Percentiles rank a stretch among this genome's conserved stretches.
phyloP scores from a whole-genome alignment of 2,329 filamentous ascomycete species.

The Cladosporium velox region DNA sequence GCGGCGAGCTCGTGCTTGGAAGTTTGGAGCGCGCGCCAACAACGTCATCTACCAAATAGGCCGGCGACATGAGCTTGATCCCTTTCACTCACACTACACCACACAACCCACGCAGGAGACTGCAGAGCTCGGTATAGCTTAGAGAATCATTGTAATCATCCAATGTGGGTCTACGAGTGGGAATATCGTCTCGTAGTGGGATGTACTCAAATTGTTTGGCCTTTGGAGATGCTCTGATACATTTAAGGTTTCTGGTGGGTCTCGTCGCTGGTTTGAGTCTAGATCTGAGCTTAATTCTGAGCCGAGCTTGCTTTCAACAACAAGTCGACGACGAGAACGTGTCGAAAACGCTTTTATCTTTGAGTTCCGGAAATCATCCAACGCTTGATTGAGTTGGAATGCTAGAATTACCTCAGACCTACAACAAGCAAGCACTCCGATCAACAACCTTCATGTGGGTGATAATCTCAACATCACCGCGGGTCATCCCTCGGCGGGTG shows the following conservation, averaged over 20 bases:
- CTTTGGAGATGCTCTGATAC: too few species aligned
- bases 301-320: background rate
- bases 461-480: background rate
- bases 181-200: background rate
- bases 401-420: too few species aligned
- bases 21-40: background rate
- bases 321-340: background rate
- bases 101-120: background rate
- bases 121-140: background rate
- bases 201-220: background rate
- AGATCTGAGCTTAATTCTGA: background rate
- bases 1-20: background rate
- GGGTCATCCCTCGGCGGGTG: background rate
- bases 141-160: background rate
- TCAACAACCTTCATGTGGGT: background rate
- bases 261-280: background rate
- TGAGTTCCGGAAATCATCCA: too few species aligned
- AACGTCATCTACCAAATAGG: background rate
- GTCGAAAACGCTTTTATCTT: background rate
- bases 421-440: background rate
- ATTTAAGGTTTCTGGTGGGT: background rate
- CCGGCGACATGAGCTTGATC: too few species aligned
- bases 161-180: background rate
- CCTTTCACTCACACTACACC: background rate
- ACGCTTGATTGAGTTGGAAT: too few species aligned